These are phyloP conservation scores for Sporobolomyces pararoseus DNA, from an alignment of 768 basidiomycete species.

Conservation along the genomic window DNA sequence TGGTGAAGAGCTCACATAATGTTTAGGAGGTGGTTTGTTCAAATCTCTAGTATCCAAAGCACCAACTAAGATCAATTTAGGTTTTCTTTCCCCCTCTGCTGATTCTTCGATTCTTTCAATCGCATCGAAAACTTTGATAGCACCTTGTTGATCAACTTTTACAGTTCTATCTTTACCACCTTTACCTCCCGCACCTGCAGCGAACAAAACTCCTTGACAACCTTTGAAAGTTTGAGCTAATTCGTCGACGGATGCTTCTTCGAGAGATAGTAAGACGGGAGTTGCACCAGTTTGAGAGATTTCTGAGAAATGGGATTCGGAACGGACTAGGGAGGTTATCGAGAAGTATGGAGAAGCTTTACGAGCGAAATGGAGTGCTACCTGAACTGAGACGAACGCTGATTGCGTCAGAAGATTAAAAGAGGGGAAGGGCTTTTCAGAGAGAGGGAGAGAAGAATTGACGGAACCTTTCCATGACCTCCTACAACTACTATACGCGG, in stretches of 20 bases:
- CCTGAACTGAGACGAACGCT: conserved; percentile 43
- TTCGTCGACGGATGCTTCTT: conserved; percentile 54
- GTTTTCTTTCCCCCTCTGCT: conserved; percentile 4
- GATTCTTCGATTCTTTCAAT: conserved; percentile 55
- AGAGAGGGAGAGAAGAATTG: neutral
- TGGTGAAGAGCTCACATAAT: conserved; percentile 19
- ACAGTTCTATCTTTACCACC: conserved; percentile 56
- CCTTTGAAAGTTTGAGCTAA: conserved; percentile 55
- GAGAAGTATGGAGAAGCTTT: conserved; percentile 53
- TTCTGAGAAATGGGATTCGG: conserved; percentile 54
- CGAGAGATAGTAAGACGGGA: conserved; percentile 60
- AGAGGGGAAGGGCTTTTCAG: neutral
- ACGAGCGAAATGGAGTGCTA: conserved; percentile 56
- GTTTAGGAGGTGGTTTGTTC: conserved; percentile 17
- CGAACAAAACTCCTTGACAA: conserved; percentile 51
- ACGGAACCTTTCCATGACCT: conserved; percentile 40
- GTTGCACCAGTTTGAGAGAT: conserved; percentile 53
- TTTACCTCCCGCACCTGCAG: conserved; percentile 59
- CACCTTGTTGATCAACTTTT: conserved; percentile 61
- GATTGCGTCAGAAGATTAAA: conserved; percentile 21
- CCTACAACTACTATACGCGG: conserved; percentile 39
- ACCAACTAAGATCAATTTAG: conserved; percentile 36
- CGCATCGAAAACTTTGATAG: conserved; percentile 64
- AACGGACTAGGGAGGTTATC: conserved; percentile 61
- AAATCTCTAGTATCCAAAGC: conserved; percentile 30